Evolutionary conservation across 768 basidiomycete species (phyloP).

Genomic region (Suillus americanus): DNA sequence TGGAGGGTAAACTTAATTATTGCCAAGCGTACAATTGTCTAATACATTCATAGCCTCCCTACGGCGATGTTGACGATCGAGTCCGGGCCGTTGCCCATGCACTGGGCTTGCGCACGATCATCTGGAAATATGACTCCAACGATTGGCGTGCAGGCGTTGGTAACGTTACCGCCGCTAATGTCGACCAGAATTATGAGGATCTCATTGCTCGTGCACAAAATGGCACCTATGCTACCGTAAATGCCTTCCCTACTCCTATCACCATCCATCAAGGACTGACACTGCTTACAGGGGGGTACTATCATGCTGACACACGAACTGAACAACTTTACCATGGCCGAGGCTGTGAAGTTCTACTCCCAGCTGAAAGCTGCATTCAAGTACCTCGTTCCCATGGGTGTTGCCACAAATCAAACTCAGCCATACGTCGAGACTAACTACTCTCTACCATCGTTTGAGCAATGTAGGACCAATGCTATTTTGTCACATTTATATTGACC

Average conservation of each 20-base stretch:
- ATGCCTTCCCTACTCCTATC: conserved; percentile 4
- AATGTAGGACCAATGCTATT: conserved; percentile 37
- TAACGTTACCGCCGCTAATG: conserved; percentile 40
- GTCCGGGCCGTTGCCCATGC: conserved; percentile 68
- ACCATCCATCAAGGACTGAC: not conserved
- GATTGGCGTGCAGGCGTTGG: conserved; percentile 69
- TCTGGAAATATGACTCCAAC: conserved; percentile 71
- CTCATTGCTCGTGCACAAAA: conserved; percentile 48
- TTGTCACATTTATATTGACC: not conserved
- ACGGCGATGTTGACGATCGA: conserved; percentile 72
- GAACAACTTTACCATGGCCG: conserved; percentile 61
- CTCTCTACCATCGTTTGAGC: conserved; percentile 41
- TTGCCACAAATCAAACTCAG: conserved; percentile 48
- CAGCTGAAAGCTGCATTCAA: conserved; percentile 45
- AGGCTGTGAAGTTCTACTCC: conserved; percentile 52
- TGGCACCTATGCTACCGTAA: conserved; percentile 41
- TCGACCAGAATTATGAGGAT: conserved; percentile 53
- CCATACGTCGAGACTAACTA: conserved; percentile 53
- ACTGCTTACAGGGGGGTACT: conserved; percentile 39
- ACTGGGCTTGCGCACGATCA: conserved; percentile 67
- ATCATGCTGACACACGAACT: conserved; percentile 61
- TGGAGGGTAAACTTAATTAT: conserved; percentile 46
- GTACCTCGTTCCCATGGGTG: conserved; percentile 52
- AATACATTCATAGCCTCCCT: conserved; percentile 47
- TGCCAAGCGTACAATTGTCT: not conserved